phyloP scores from a whole-genome alignment of 805 yeast species.

The Pichia scutulata region DNA sequence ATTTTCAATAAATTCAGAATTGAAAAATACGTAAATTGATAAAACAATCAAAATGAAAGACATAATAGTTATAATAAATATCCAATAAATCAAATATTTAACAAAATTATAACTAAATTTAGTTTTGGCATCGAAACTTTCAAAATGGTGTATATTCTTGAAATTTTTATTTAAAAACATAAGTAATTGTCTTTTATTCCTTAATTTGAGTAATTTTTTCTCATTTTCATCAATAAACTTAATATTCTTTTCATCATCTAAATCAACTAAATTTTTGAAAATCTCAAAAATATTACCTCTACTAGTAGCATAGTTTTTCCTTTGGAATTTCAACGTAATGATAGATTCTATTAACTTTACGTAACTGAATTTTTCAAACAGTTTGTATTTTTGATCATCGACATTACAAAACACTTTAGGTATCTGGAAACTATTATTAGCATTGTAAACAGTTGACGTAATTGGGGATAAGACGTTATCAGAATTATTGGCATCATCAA shows the following conservation, averaged over 20 bases:
- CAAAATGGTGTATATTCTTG: not conserved
- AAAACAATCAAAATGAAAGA: not conserved
- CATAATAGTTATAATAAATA: not conserved
- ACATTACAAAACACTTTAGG: constrained; percentile 1
- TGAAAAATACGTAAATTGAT: not conserved
- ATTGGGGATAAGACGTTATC: too few species aligned
- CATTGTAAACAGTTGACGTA: too few species aligned
- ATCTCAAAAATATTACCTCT: constrained; percentile 2
- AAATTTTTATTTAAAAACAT: constrained; percentile 2
- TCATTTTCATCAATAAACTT: constrained; percentile 1
- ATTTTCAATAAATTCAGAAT: not conserved
- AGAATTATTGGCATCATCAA: too few species aligned
- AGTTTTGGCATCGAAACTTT: not conserved
- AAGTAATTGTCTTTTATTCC: constrained; percentile 10
- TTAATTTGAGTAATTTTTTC: constrained; percentile 1
- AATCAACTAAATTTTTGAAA: not conserved
- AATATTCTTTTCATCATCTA: not conserved
- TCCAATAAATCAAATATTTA: not conserved
- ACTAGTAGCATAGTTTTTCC: too few species aligned
- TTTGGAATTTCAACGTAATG: not conserved
- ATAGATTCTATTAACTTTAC: not conserved
- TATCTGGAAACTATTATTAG: not conserved
- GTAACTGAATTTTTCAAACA: constrained; percentile 4
- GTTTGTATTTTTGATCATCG: not conserved
- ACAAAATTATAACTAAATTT: not conserved